These are phyloP conservation scores for Fraxinus americana DNA, from an alignment of 257 asterid species.

Conservation along the genomic window DNA sequence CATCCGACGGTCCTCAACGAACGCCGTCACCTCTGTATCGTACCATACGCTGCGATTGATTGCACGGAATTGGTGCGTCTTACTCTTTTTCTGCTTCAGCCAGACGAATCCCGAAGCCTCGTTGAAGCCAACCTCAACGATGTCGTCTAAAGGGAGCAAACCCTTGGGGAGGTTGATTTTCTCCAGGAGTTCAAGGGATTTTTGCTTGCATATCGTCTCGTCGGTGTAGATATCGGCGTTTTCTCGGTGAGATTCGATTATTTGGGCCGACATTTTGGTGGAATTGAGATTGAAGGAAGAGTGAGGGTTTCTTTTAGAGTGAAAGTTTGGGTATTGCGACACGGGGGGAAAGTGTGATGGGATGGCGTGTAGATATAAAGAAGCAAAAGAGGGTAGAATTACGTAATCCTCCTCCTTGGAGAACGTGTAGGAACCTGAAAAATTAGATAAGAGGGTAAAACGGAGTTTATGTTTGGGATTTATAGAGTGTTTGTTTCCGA, in stretches of 20 bases:
- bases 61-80: slow-evolving; percentile 26
- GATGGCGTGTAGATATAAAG: not conserved
- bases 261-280: slow-evolving; percentile 27
- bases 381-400: not conserved
- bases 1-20: slow-evolving; percentile 41
- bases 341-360: not conserved
- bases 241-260: slow-evolving; percentile 25
- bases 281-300: not conserved
- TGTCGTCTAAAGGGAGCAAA: slow-evolving; percentile 33
- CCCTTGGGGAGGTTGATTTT: slow-evolving; percentile 35
- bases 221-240: slow-evolving; percentile 35
- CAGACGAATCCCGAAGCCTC: slow-evolving; percentile 37
- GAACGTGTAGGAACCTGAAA: not conserved
- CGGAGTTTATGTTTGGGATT: no score
- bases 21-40: slow-evolving; percentile 39
- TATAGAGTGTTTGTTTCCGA: no score
- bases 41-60: slow-evolving; percentile 34
- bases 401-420: not conserved
- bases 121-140: slow-evolving; percentile 31
- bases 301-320: not conserved
- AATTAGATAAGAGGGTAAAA: not conserved
- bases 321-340: not conserved
- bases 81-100: slow-evolving; percentile 35
- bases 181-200: slow-evolving; percentile 31
- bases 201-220: slow-evolving; percentile 32